phyloP scores from a whole-genome alignment of 2,329 filamentous ascomycete genomes.

The Colletotrichum higginsianum region DNA sequence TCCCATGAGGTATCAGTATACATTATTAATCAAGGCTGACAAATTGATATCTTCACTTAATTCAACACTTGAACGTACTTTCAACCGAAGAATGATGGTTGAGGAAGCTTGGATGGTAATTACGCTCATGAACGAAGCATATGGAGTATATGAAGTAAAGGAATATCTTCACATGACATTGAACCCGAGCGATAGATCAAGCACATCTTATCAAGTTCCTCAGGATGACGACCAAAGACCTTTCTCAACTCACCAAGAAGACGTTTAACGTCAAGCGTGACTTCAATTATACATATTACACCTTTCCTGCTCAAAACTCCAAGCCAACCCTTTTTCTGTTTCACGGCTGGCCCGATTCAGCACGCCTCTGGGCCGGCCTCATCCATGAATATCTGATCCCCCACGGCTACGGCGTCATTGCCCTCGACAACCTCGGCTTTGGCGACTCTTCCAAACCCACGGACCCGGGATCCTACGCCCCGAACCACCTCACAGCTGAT shows the following conservation, averaged over 20 bases:
- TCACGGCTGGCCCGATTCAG: conserved; percentile 66
- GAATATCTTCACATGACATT: too few species aligned
- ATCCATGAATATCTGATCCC: conserved; percentile 55
- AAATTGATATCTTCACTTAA: too few species aligned
- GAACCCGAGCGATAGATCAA: too few species aligned
- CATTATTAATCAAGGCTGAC: too few species aligned
- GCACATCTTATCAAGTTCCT: too few species aligned
- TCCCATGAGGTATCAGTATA: too few species aligned
- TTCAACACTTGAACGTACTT: too few species aligned
- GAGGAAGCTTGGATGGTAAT: too few species aligned
- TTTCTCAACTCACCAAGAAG: conserved; percentile 48
- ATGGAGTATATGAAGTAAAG: too few species aligned
- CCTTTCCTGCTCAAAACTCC: conserved; percentile 46
- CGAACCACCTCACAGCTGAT: conserved; percentile 54
- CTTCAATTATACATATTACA: conserved; percentile 60
- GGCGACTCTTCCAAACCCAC: conserved; percentile 58
- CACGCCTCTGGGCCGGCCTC: conserved; percentile 60
- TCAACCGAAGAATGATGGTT: too few species aligned
- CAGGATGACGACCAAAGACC: conserved; percentile 33
- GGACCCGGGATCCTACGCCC: conserved; percentile 54
- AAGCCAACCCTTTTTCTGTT: conserved; percentile 56
- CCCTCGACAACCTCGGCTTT: conserved; percentile 57
- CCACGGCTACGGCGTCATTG: conserved; percentile 55
- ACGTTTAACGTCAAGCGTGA: conserved; percentile 49
- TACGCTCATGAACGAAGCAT: too few species aligned